phyloP scores from a whole-genome alignment of 371 early-diverging fungal species.

The Mucor irregularis region DNA sequence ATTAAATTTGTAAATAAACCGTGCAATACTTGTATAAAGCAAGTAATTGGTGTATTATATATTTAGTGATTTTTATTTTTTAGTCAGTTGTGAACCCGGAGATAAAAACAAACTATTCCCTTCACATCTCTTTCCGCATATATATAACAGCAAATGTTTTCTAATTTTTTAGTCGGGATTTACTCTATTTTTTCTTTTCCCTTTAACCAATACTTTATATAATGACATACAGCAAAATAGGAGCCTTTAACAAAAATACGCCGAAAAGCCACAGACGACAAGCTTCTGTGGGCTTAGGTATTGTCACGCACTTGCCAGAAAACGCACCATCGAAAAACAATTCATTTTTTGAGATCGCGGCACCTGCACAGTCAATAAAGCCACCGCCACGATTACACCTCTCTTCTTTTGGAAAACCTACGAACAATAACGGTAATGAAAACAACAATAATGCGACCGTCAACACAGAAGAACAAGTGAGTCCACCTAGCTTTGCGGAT shows the following conservation, averaged over 20 bases:
- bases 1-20: too few species aligned
- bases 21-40: too few species aligned
- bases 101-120: too few species aligned
- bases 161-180: constrained; percentile 6
- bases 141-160: background rate
- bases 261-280: constrained; percentile 9
- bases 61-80: too few species aligned
- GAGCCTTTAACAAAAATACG: background rate
- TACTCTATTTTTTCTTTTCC: constrained; percentile 1
- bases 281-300: constrained; percentile 36
- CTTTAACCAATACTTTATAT: background rate
- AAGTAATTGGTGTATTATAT: too few species aligned
- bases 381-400: constrained; percentile 4
- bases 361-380: background rate
- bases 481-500: constrained; percentile 15
- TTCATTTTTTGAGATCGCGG: constrained; percentile 2
- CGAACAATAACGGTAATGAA: background rate
- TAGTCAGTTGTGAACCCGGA: too few species aligned
- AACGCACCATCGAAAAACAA: background rate
- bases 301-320: constrained; percentile 26
- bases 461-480: background rate
- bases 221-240: background rate
- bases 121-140: too few species aligned
- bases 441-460: background rate
- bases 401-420: background rate